These are phyloP conservation scores for Talaromyces nanjingensis DNA, from an alignment of 495 filamentous ascomycete genomes.

Conservation along the genomic window DNA sequence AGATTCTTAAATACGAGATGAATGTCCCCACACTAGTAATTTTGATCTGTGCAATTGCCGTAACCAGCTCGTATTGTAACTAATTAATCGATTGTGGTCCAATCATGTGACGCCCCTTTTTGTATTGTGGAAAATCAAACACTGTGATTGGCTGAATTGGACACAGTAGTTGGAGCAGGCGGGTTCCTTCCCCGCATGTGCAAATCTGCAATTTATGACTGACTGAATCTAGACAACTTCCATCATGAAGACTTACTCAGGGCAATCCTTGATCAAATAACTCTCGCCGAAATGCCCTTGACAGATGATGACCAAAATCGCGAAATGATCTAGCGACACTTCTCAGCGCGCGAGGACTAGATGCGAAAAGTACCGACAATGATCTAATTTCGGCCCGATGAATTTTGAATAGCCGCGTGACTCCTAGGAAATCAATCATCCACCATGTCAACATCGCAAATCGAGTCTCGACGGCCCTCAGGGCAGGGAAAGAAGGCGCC, in stretches of 20 bases:
- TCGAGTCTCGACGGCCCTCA: not conserved
- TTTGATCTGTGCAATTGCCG: not conserved
- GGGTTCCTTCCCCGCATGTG: slow-evolving; percentile 1
- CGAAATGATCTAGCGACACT: not conserved
- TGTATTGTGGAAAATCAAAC: not conserved
- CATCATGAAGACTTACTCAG: not conserved
- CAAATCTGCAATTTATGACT: not conserved
- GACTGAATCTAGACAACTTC: not conserved
- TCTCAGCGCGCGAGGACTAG: not conserved
- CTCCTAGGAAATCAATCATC: not conserved
- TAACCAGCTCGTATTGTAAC: not conserved
- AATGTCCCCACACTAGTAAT: slow-evolving; percentile 1
- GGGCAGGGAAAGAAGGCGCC: slow-evolving; percentile 31
- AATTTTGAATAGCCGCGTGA: not conserved
- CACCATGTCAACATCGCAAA: slow-evolving; percentile 2
- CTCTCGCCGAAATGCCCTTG: not conserved
- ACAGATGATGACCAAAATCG: not conserved
- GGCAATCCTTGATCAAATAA: not conserved
- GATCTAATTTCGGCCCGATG: not conserved
- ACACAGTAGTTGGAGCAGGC: not conserved
- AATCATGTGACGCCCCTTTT: not conserved
- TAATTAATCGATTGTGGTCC: no score
- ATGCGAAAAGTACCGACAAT: not conserved
- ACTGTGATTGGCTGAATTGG: not conserved
- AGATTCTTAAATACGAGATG: not conserved